Evolutionary conservation across 495 filamentous ascomycete genomes (phyloP), one percentile per base, ranked within the genome.

Genomic region (Lindgomyces ingoldianus): DNA sequence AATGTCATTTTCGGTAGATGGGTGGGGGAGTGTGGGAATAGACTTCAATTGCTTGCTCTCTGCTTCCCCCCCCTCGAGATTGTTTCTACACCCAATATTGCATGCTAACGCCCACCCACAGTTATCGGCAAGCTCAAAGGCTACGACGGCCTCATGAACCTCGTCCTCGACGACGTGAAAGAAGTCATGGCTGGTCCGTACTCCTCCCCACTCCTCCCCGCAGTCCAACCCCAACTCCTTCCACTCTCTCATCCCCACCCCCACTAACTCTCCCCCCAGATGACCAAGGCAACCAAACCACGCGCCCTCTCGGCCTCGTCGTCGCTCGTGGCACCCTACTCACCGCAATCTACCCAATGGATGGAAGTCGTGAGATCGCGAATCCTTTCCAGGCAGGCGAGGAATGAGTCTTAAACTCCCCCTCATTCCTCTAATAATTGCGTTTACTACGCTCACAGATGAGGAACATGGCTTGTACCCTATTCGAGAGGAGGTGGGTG

Each of bases 81-180:
- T n/a, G n/a, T n/a, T n/a, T n/a, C n/a, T n/a, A n/a, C n/a, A n/a
- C n/a, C 33, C 6, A 39, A 53, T 8, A 25, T 9, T 8, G 24
- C 44, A n/a, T 41, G 41, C 54, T 57, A 53, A 59, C 44, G 29
- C 27, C 26, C 21, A 51, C 21, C 44, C 61, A 59, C 72, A 97
- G 94, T 96, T 10, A 86, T 83, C 11, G 94, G 94, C 49, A 88
- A 83, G 4, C 83, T 98, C 10, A 98, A 98, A 73, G 94, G 94
- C 49, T 96, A 91, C 70, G 94, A 98, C 70, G 92, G 93, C 69
- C 81, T 98, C 36, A 97, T 98, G 93, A 98, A 98, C 75, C 79
- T 98, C 56, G 94, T 98, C 21, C 80, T 98, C 52, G 95, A 98
- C 70, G 90, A 98, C 55, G 93, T 94, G 21, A 87, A 95, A 77